A percentile compares a stretch with the other conserved stretches of the same genome.
phyloP scores from a whole-genome alignment of 169 alveolate species.

The Eimeria acervulina region DNA sequence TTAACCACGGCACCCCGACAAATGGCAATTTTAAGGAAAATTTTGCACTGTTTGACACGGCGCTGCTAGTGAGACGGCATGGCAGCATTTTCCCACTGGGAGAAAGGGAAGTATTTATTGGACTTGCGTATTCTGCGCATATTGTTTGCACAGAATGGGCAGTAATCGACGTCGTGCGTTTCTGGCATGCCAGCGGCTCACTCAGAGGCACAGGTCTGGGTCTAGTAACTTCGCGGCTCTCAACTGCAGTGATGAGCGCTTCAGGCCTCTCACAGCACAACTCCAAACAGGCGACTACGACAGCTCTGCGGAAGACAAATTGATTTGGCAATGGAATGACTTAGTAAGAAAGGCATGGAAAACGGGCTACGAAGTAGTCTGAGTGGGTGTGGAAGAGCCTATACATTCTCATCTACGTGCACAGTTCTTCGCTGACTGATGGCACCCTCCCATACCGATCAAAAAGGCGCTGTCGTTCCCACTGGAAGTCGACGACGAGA shows the following conservation, averaged over 20 bases:
- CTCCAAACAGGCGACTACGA: constrained; percentile 89
- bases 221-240: constrained; percentile 61
- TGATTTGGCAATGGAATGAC: neutral
- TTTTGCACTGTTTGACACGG: neutral
- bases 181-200: neutral
- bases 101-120: neutral
- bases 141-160: neutral
- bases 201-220: constrained; percentile 79
- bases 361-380: neutral
- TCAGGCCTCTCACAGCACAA: constrained; percentile 87
- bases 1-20: neutral
- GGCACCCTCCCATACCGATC: constrained; percentile 85
- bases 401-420: neutral
- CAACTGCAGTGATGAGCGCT: constrained; percentile 87
- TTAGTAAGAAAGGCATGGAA: neutral
- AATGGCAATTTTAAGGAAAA: neutral
- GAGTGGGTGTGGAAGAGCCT: neutral
- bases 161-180: neutral
- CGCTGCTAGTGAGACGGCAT: neutral
- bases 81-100: neutral
- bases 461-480: constrained; percentile 90
- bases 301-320: constrained; percentile 90
- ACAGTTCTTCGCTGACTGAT: neutral
- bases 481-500: constrained; percentile 86
- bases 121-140: neutral